Percentiles rank a stretch among this genome's conserved stretches.
phyloP scores from a whole-genome alignment of 75 land plant species.

The Pseudotsuga menziesii region DNA sequence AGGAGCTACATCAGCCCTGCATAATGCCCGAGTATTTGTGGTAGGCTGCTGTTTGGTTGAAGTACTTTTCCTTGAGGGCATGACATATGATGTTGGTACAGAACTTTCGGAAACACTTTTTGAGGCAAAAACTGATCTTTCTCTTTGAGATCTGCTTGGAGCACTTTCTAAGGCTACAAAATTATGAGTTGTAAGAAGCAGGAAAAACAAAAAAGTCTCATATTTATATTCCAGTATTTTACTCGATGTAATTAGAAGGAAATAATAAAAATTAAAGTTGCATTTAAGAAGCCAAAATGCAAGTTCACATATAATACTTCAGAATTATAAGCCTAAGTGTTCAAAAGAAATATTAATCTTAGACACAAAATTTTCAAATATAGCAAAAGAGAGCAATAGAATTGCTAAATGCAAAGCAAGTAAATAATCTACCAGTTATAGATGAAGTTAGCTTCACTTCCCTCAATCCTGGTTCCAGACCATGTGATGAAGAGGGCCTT shows the following conservation, averaged over 20 bases:
- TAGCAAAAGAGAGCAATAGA: background rate
- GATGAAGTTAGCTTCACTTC: slow-evolving; percentile 20
- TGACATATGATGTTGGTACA: slow-evolving; percentile 6
- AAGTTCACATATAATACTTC: background rate
- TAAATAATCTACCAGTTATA: slow-evolving; percentile 13
- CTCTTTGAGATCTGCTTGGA: slow-evolving; percentile 13
- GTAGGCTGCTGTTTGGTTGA: slow-evolving; percentile 6
- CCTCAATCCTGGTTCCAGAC: slow-evolving; percentile 21
- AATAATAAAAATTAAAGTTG: background rate
- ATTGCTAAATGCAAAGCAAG: background rate
- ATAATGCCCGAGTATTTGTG: background rate
- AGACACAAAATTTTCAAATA: background rate
- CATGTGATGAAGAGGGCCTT: slow-evolving; percentile 11
- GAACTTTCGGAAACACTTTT: slow-evolving; percentile 9
- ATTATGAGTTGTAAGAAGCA: background rate
- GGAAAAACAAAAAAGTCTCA: slow-evolving; percentile 8
- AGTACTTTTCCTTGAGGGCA: slow-evolving; percentile 9
- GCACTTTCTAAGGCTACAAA: slow-evolving; percentile 19
- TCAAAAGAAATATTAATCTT: background rate
- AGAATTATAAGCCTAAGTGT: background rate
- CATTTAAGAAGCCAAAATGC: background rate
- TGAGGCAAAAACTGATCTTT: background rate
- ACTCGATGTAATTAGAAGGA: background rate
- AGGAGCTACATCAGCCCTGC: slow-evolving; percentile 16
- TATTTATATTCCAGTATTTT: background rate